phyloP scores from a whole-genome alignment of 2,329 filamentous ascomycete genomes.

The Colletotrichum caudatum region DNA sequence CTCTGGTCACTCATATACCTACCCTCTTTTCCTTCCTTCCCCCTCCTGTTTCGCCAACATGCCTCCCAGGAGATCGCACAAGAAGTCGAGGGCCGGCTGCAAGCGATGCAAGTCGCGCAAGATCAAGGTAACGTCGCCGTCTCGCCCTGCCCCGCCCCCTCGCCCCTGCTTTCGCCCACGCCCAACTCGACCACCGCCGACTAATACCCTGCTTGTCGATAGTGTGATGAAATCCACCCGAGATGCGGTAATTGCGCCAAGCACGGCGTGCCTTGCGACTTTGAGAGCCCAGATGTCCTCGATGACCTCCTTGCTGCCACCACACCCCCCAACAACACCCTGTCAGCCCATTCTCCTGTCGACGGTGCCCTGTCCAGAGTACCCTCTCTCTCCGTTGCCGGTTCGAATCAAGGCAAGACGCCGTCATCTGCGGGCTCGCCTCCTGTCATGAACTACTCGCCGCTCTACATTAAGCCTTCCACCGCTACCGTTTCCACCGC shows the following conservation, averaged over 20 bases:
- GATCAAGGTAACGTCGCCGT: conserved; percentile 68
- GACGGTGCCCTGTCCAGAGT: conserved; percentile 44
- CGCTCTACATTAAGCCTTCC: conserved; percentile 50
- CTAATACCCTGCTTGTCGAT: conserved; percentile 15
- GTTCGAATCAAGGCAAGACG: conserved; percentile 40
- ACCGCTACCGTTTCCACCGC: conserved; percentile 50
- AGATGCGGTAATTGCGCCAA: conserved; percentile 75
- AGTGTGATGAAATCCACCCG: conserved; percentile 76
- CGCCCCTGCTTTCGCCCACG: not conserved
- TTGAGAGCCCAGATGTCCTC: conserved; percentile 64
- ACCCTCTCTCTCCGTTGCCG: conserved; percentile 43
- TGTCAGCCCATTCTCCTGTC: conserved; percentile 44
- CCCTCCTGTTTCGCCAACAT: conserved; percentile 52
- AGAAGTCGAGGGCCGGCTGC: conserved; percentile 77
- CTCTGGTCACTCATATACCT: not conserved
- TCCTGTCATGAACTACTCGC: conserved; percentile 47
- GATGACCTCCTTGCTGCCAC: conserved; percentile 56
- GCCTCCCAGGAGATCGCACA: conserved; percentile 76
- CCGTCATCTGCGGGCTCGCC: conserved; percentile 42
- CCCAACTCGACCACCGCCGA: not conserved
- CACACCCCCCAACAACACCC: conserved; percentile 41
- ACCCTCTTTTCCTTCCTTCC: not conserved
- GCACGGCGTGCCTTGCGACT: conserved; percentile 75
- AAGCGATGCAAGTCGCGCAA: conserved; percentile 75
- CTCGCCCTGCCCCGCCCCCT: not conserved